These are phyloP conservation scores for Malassezia sympodialis DNA, from an alignment of 1,284 basidiomycete species.

Conservation along the genomic window DNA sequence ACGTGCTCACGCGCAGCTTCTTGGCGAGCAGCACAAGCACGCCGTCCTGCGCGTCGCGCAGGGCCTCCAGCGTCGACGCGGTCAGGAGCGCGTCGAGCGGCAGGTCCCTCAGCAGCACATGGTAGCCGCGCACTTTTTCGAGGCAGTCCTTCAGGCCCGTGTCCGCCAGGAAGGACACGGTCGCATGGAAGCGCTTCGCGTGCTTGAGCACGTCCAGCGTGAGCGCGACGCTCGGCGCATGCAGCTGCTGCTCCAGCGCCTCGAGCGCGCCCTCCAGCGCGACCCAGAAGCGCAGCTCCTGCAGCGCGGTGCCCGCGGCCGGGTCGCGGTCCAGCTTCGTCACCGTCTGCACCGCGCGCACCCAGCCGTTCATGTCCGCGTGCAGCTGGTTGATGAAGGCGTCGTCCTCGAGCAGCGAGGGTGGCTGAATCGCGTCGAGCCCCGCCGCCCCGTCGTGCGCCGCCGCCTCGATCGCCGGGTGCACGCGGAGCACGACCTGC, in stretches of 20 bases:
- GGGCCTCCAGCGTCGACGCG: conserved; percentile 88
- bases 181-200: conserved; percentile 92
- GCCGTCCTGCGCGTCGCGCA: conserved; percentile 71
- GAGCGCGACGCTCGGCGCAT: conserved; percentile 77
- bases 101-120: conserved; percentile 96
- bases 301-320: conserved; percentile 86
- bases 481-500: conserved; percentile 82
- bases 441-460: background rate
- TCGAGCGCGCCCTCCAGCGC: conserved; percentile 86
- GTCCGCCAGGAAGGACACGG: conserved; percentile 93
- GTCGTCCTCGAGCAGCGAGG: conserved; percentile 68
- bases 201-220: conserved; percentile 91
- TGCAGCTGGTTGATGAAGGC: conserved; percentile 89
- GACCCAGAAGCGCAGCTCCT: conserved; percentile 98
- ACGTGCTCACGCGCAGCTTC: conserved; percentile 69
- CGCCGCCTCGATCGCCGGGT: conserved; percentile 76
- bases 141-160: conserved; percentile 70
- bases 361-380: conserved; percentile 90
- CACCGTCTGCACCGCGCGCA: conserved; percentile 92
- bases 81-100: conserved; percentile 90
- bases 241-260: conserved; percentile 78
- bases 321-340: conserved; percentile 85
- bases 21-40: conserved; percentile 92
- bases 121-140: conserved; percentile 56
- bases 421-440: conserved; percentile 60